A percentile compares a stretch with the other conserved stretches of the same genome.
Conservation (phyloP, 768 basidiomycete species). For the Termitomyces sp. region DNA sequence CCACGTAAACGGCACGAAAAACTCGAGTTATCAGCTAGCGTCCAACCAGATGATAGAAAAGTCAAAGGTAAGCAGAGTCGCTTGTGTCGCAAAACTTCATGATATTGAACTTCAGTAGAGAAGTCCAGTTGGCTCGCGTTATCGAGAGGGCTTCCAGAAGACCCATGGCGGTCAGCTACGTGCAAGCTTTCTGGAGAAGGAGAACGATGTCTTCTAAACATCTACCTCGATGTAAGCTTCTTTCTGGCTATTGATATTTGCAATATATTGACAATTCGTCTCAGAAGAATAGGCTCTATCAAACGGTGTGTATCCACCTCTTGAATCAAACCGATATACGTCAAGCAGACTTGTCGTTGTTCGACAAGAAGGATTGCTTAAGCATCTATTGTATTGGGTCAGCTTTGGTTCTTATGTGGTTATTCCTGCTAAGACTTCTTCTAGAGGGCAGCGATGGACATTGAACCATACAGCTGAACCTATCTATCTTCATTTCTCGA, state of each 20-base stretch:
- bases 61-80: constrained; percentile 49
- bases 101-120: constrained; percentile 37
- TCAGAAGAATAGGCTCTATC: constrained; percentile 71
- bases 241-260: neutral
- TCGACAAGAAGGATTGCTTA: constrained; percentile 73
- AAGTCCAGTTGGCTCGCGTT: constrained; percentile 72
- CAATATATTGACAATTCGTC: constrained; percentile 14
- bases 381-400: constrained; percentile 65
- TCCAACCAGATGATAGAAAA: constrained; percentile 41
- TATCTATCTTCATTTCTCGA: constrained; percentile 70
- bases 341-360: constrained; percentile 69
- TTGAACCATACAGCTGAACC: constrained; percentile 53
- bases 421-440: neutral
- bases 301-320: constrained; percentile 69
- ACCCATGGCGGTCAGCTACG: constrained; percentile 70
- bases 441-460: constrained; percentile 60
- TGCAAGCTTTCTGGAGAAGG: constrained; percentile 71
- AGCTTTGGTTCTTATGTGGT: constrained; percentile 11
- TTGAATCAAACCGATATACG: constrained; percentile 80
- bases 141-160: constrained; percentile 42
- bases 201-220: constrained; percentile 62
- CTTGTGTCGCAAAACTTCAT: neutral
- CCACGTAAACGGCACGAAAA: constrained; percentile 57
- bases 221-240: constrained; percentile 67
- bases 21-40: constrained; percentile 34